phyloP scores from a whole-genome alignment of 306 rosid genomes.

The Nissolia schottii region DNA sequence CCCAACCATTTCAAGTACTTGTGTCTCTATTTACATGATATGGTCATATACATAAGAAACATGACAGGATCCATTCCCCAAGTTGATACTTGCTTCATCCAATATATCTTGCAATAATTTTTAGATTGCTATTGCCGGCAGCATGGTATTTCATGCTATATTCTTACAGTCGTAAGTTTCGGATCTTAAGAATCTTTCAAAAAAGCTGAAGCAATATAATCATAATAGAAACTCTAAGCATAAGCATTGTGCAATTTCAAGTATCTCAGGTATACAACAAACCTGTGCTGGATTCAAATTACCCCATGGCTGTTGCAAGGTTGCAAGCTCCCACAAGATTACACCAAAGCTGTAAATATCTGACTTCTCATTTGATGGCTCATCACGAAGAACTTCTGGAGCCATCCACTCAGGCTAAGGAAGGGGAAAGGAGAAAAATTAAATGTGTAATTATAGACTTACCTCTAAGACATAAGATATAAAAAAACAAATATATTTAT shows the following conservation, averaged over 20 bases:
- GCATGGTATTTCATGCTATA: background rate
- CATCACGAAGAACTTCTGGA: slow-evolving; percentile 99
- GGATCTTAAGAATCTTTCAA: background rate
- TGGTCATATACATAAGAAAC: background rate
- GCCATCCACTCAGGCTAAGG: slow-evolving; percentile 97
- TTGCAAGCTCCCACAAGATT: slow-evolving; percentile 91
- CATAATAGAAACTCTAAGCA: slow-evolving; percentile 8
- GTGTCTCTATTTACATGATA: background rate
- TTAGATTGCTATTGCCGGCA: slow-evolving; percentile 8
- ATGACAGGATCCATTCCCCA: background rate
- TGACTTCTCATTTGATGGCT: slow-evolving; percentile 93
- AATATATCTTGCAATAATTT: slow-evolving; percentile 12
- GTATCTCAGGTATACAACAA: slow-evolving; percentile 16
- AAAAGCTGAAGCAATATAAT: slow-evolving; percentile 12
- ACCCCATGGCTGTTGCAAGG: slow-evolving; percentile 93
- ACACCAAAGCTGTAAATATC: slow-evolving; percentile 97
- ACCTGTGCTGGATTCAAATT: slow-evolving; percentile 97
- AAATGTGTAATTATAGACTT: background rate
- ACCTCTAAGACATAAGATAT: slow-evolving; percentile 1
- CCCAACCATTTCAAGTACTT: background rate
- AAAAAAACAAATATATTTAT: background rate
- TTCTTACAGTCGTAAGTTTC: background rate
- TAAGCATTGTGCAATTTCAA: slow-evolving; percentile 3
- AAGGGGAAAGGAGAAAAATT: slow-evolving; percentile 22
- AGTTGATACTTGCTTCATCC: slow-evolving; percentile 15